Evolutionary conservation across 1,284 basidiomycete species (phyloP).

Genomic region (Cutaneotrichosporon sp.): DNA sequence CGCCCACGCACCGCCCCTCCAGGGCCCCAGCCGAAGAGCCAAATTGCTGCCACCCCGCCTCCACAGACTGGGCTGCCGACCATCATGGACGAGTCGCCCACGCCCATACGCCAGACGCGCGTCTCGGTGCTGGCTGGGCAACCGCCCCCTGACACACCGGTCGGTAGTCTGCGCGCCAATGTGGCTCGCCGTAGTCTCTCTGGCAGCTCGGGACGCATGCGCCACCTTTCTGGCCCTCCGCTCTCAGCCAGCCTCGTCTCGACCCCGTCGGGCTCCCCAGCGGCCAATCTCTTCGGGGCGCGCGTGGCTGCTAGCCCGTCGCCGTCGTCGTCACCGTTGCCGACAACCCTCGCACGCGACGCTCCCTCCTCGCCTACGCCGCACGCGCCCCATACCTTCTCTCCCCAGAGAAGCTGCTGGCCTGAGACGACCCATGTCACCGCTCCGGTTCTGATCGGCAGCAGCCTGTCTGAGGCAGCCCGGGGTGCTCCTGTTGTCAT

Average conservation of each 20-base stretch:
- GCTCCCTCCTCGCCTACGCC: not conserved
- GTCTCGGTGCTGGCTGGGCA: slow-evolving; percentile 18
- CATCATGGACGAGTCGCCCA: slow-evolving; percentile 28
- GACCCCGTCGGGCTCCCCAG: not conserved
- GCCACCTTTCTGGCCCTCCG: not conserved
- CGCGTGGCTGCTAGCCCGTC: too few relatives aligned
- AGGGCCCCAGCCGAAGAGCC: not conserved
- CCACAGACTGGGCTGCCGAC: slow-evolving; percentile 8
- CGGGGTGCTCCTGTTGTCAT: too few relatives aligned
- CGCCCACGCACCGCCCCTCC: not conserved
- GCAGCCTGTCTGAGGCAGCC: not conserved
- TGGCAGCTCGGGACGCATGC: not conserved
- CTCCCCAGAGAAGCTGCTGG: not conserved
- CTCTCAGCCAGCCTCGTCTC: not conserved
- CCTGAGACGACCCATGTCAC: not conserved
- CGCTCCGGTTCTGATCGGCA: not conserved
- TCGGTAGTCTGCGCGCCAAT: not conserved
- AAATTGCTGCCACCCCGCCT: not conserved
- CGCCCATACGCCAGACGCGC: slow-evolving; percentile 16
- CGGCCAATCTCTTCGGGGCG: slow-evolving; percentile 1
- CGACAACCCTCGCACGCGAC: not conserved
- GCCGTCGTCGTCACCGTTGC: too few relatives aligned
- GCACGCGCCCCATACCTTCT: not conserved
- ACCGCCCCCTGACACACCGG: not conserved
- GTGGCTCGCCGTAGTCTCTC: not conserved